These are phyloP conservation scores for Alternaria postmessia DNA, from an alignment of 2,329 filamentous ascomycete species.

Conservation along the genomic window DNA sequence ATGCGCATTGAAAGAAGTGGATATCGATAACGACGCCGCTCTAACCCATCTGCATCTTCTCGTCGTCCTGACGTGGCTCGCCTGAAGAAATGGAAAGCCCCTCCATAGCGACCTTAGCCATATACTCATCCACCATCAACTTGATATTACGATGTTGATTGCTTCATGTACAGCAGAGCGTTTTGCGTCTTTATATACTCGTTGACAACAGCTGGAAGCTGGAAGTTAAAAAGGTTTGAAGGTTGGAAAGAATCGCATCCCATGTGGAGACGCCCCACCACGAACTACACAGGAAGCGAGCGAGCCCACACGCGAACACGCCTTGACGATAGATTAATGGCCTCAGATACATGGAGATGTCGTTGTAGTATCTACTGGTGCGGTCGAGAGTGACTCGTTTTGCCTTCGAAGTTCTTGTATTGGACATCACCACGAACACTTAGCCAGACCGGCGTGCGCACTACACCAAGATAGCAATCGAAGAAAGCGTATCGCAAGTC, in stretches of 20 bases:
- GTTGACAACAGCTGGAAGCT: neutral
- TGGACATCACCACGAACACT: neutral
- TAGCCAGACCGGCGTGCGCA: neutral
- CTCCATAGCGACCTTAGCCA: too few species aligned
- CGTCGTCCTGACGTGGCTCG: too few species aligned
- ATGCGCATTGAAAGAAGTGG: too few species aligned
- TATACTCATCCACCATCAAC: too few species aligned
- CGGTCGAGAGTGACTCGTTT: neutral
- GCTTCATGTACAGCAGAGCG: neutral
- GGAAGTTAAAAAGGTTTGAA: neutral
- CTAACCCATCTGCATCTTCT: too few species aligned
- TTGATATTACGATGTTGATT: too few species aligned
- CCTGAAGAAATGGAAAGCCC: too few species aligned
- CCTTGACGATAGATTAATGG: neutral
- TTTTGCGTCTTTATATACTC: accelerated
- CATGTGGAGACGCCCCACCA: neutral
- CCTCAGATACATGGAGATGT: neutral
- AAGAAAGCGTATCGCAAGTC: neutral
- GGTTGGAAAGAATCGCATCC: conserved; percentile 2
- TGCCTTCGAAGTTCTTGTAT: neutral
- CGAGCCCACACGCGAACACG: neutral
- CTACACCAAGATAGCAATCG: neutral
- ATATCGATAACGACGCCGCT: too few species aligned
- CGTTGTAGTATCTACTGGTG: neutral
- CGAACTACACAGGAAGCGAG: neutral